These are phyloP conservation scores for Amaranthus tricolor DNA, from an alignment of 179 eudicot genomes.

Conservation along the genomic window DNA sequence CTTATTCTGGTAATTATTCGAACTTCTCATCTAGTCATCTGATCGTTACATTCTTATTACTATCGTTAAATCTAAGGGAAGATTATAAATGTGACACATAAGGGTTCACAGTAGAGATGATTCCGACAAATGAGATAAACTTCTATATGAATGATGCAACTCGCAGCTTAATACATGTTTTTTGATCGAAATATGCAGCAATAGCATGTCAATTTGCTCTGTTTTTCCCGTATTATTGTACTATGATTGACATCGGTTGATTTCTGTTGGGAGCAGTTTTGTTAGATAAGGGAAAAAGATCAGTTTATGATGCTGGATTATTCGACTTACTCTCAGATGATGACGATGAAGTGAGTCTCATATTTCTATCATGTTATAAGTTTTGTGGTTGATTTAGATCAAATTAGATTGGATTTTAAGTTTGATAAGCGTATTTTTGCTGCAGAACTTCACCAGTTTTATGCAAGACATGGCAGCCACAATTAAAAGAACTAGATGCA, in stretches of 20 bases:
- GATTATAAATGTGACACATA: no score
- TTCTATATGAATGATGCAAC: no score
- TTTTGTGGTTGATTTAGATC: no score
- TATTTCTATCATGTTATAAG: not conserved
- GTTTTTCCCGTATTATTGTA: no score
- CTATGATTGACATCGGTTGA: not conserved
- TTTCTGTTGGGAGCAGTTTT: conserved; percentile 37
- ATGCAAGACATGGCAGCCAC: conserved; percentile 22
- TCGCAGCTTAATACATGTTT: no score
- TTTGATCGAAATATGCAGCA: no score
- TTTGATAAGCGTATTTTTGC: not conserved
- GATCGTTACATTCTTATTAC: no score
- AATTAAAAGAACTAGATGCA: conserved; percentile 3
- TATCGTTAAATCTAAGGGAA: no score
- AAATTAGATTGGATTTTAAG: not conserved
- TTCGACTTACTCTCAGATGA: conserved; percentile 53
- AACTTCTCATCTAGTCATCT: no score
- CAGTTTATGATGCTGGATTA: conserved; percentile 77
- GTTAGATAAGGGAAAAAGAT: conserved; percentile 60
- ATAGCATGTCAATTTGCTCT: no score
- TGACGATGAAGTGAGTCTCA: conserved; percentile 37
- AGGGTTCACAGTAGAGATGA: no score
- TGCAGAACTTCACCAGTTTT: conserved; percentile 12
- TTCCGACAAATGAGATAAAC: no score
- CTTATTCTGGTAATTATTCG: conserved; percentile 53